These are phyloP conservation scores for Begonia peltatifolia DNA, from an alignment of 306 rosid species.

Conservation along the genomic window DNA sequence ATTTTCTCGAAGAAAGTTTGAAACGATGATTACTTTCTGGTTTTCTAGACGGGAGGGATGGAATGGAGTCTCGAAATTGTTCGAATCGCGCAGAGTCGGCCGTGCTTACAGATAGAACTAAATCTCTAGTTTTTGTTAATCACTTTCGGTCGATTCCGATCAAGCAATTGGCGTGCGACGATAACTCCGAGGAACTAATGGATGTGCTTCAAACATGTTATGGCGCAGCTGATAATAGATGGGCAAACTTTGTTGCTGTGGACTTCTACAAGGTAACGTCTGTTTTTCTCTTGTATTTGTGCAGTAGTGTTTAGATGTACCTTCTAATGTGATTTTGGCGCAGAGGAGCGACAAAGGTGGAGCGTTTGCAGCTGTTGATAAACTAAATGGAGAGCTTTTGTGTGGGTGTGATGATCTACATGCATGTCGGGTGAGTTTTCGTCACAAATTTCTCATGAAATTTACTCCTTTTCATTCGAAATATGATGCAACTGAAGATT, in stretches of 20 bases:
- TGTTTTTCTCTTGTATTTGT: neutral
- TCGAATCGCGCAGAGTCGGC: constrained; percentile 66
- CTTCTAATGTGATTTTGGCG: neutral
- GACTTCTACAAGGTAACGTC: constrained; percentile 51
- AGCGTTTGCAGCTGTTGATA: constrained; percentile 61
- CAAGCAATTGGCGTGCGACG: constrained; percentile 31
- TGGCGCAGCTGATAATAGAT: constrained; percentile 53
- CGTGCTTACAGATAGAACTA: constrained; percentile 44
- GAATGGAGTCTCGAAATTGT: constrained; percentile 56
- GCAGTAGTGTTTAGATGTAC: neutral
- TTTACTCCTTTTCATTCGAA: neutral
- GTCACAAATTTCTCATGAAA: neutral
- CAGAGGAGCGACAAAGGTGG: constrained; percentile 92
- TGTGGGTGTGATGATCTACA: constrained; percentile 58
- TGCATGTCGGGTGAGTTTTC: constrained; percentile 35
- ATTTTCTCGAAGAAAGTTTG: too few relatives aligned
- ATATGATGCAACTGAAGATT: too few relatives aligned
- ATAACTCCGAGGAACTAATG: constrained; percentile 35
- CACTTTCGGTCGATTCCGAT: constrained; percentile 40
- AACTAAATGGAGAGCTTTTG: constrained; percentile 56
- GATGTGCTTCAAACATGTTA: constrained; percentile 52
- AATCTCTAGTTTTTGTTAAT: constrained; percentile 66
- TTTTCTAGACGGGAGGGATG: constrained; percentile 57
- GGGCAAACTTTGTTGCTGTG: constrained; percentile 70
- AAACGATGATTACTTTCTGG: too few relatives aligned